A percentile compares a stretch with the other conserved stretches of the same genome.
phyloP scores from a whole-genome alignment of 2,329 filamentous ascomycete species.

The Hortaea sp. region DNA sequence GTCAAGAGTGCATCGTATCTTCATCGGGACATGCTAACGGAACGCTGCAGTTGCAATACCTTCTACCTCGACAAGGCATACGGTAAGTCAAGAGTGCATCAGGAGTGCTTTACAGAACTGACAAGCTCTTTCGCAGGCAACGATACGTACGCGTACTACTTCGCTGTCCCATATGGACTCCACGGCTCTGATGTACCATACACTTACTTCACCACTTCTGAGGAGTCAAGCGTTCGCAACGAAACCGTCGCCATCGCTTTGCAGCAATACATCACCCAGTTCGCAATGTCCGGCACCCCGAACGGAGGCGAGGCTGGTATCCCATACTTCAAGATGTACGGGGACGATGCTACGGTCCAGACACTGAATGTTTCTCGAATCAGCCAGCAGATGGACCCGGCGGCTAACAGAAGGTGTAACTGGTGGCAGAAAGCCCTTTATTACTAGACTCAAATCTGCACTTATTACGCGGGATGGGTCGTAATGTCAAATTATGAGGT shows the following conservation, averaged over 20 bases:
- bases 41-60: conserved; percentile 36
- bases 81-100: conserved; percentile 2
- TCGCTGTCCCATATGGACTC: conserved; percentile 42
- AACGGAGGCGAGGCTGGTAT: conserved; percentile 24
- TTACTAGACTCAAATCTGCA: neutral
- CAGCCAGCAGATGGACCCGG: conserved; percentile 33
- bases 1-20: neutral
- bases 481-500: too few relatives aligned
- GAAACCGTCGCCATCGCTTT: conserved; percentile 29
- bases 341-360: conserved; percentile 33
- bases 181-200: conserved; percentile 45
- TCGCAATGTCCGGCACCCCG: conserved; percentile 30
- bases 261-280: conserved; percentile 37
- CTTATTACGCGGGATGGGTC: too few relatives aligned
- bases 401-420: conserved; percentile 39
- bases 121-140: conserved; percentile 19
- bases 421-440: conserved; percentile 46
- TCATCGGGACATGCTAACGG: too few relatives aligned
- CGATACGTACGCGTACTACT: conserved; percentile 43
- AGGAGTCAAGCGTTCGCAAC: conserved; percentile 13
- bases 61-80: conserved; percentile 40
- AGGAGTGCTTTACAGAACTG: neutral
- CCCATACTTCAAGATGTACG: conserved; percentile 39
- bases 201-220: conserved; percentile 39
- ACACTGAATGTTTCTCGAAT: conserved; percentile 35